Conservation (phyloP, 1,139 yeast species). For the Spathaspora sp. region DNA sequence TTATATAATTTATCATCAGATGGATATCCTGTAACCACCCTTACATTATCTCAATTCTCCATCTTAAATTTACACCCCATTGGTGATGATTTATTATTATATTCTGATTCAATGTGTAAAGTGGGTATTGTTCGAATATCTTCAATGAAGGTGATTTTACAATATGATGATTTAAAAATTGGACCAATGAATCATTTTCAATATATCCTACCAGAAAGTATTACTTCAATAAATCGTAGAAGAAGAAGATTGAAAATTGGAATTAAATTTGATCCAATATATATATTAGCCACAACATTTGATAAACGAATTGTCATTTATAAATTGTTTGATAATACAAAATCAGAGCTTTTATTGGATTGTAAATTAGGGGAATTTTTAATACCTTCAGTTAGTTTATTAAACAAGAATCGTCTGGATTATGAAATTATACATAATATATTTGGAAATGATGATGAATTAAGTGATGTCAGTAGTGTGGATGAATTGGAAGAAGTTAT, state of each 20-base stretch:
- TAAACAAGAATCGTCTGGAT: slow-evolving; percentile 6
- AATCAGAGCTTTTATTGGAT: slow-evolving; percentile 14
- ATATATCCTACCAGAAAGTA: slow-evolving; percentile 6
- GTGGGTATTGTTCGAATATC: slow-evolving; percentile 29
- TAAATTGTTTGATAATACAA: slow-evolving; percentile 23
- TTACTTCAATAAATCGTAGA: background rate
- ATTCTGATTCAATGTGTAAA: slow-evolving; percentile 33
- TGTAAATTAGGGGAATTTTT: slow-evolving; percentile 13
- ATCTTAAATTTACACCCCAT: slow-evolving; percentile 22
- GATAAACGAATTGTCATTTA: slow-evolving; percentile 25
- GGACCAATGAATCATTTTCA: slow-evolving; percentile 26
- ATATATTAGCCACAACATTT: slow-evolving; percentile 23
- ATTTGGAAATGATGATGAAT: slow-evolving; percentile 7
- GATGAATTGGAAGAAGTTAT: slow-evolving; percentile 3
- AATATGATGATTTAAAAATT: slow-evolving; percentile 23
- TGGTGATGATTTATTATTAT: slow-evolving; percentile 21
- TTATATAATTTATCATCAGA: slow-evolving; percentile 21
- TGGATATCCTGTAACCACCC: slow-evolving; percentile 15
- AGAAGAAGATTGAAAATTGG: slow-evolving; percentile 8
- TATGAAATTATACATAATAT: slow-evolving; percentile 8
- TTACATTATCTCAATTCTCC: slow-evolving; percentile 30
- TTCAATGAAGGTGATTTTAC: slow-evolving; percentile 19
- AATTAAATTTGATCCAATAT: slow-evolving; percentile 20
- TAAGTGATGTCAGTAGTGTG: slow-evolving; percentile 1
- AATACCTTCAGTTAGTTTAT: slow-evolving; percentile 13